Evolutionary conservation across 352 stramenopile species (phyloP), one percentile per base, ranked within the genome.

Genomic region (Globisporangium splendens): DNA sequence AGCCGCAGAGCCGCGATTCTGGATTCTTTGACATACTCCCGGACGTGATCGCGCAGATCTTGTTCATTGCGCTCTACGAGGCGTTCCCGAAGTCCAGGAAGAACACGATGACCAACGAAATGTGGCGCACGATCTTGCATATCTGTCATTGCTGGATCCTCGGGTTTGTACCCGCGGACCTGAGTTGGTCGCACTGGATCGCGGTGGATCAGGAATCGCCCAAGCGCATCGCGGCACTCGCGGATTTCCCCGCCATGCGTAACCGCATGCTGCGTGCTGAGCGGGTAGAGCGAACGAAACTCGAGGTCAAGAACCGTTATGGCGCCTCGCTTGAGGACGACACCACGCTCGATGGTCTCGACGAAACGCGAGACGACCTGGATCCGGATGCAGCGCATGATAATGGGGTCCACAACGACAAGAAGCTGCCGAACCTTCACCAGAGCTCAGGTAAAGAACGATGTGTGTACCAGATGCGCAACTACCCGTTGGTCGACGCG

Each of bases 61-160:
- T 89, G 35, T 91, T 89, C 54, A 65, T 79, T 15, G 68, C 76
- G 1, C 65, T 91, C 2, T 88, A 91, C 33, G 78, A 89, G n/a
- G 81, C 75, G 3, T 91, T 87, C 51, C 81, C 81, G 24, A 85
- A 77, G 31, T 88, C 81, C 0, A 68, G 81, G 3, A 83, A 87
- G 46, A 42, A 18, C 28, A 75, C 88, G 44, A 54, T 79, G 11
- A 61, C 53, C 17, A 58, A 56, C 10, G 67, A 73, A 5, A 52
- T 81, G 2, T 72, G 66, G 3, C 53, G 62, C 31, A 54, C 75
- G 50, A 75, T 91, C 42, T 57, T 87, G 8, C 73, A 61, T n/a
- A 70, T 70, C 2, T 86, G 76, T 38, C 74, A 83, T 54, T 74
- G 66, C 50, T 91, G 81, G 81, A 80, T 91, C 46, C 63, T 83